phyloP scores from a whole-genome alignment of 2,329 filamentous ascomycete species.

The Aspergillus udagawae region DNA sequence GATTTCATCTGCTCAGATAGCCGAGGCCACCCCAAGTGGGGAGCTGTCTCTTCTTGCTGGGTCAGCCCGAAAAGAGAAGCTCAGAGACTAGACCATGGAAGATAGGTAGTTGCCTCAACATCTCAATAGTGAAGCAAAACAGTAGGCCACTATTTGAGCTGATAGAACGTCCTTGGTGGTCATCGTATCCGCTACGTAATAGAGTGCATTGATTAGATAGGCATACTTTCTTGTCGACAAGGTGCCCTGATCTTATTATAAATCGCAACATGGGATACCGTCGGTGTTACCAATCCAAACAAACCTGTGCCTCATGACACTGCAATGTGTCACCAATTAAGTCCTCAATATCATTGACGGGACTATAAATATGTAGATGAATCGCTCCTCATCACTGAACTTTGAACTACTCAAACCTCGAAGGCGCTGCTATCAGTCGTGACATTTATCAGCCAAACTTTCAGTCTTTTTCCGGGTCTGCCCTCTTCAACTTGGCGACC shows the following conservation, averaged over 20 bases:
- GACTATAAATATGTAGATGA: background rate
- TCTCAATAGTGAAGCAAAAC: background rate
- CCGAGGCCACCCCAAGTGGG: background rate
- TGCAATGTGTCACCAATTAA: background rate
- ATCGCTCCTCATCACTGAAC: background rate
- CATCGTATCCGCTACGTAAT: too few species aligned
- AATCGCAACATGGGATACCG: background rate
- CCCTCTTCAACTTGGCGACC: background rate
- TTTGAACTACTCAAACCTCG: background rate
- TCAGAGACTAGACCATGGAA: background rate
- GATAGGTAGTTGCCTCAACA: background rate
- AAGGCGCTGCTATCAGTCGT: background rate
- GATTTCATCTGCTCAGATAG: slow-evolving; percentile 1
- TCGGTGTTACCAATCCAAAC: background rate
- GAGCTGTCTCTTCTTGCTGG: background rate
- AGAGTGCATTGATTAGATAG: background rate
- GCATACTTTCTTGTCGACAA: background rate
- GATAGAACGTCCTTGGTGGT: background rate
- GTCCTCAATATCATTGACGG: background rate
- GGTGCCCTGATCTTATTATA: background rate
- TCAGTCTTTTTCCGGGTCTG: background rate
- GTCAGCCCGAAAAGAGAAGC: background rate
- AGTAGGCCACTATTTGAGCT: background rate
- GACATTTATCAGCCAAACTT: background rate
- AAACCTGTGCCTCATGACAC: background rate